These are phyloP conservation scores for Exophiala spinifera DNA, from an alignment of 2,329 filamentous ascomycete genomes.

Conservation along the genomic window DNA sequence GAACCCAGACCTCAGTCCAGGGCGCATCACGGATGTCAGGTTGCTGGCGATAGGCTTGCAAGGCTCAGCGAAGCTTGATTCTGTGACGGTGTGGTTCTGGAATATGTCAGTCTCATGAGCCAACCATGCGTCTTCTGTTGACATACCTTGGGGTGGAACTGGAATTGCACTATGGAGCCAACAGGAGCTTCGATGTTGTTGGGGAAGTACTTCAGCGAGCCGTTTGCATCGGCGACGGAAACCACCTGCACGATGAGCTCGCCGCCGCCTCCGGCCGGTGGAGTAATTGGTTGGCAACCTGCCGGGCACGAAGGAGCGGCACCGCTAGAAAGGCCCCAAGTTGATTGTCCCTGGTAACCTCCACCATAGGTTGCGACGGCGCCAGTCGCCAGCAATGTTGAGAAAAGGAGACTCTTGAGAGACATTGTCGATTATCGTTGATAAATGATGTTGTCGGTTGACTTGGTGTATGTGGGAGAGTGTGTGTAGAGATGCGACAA, in stretches of 20 bases:
- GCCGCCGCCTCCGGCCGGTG: conserved; percentile 11
- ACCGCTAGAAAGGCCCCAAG: conserved; percentile 1
- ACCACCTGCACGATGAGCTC: conserved; percentile 57
- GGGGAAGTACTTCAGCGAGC: conserved; percentile 61
- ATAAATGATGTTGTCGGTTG: background rate
- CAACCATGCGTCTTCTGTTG: background rate
- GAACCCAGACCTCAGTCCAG: conserved; percentile 56
- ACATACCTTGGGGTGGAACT: conserved; percentile 48
- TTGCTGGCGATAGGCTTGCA: conserved; percentile 61
- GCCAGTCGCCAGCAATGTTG: conserved; percentile 16
- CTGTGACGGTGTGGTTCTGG: conserved; percentile 74
- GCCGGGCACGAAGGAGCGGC: conserved; percentile 19
- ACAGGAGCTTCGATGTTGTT: conserved; percentile 61
- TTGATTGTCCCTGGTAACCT: conserved; percentile 2
- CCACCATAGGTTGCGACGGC: conserved; percentile 12
- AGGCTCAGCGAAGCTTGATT: conserved; percentile 70
- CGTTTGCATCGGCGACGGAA: conserved; percentile 57
- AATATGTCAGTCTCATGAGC: background rate
- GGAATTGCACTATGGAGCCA: conserved; percentile 55
- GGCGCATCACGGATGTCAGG: conserved; percentile 33
- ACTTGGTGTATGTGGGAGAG: background rate
- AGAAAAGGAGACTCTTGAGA: conserved; percentile 20
- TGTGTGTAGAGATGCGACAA: conserved; percentile 14
- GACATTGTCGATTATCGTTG: conserved; percentile 16
- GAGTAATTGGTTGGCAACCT: conserved; percentile 18